Percentiles rank a stretch among this genome's conserved stretches.
Evolutionary conservation across 2,329 filamentous ascomycete genomes (phyloP).

Genomic region (Colletotrichum destructivum): DNA sequence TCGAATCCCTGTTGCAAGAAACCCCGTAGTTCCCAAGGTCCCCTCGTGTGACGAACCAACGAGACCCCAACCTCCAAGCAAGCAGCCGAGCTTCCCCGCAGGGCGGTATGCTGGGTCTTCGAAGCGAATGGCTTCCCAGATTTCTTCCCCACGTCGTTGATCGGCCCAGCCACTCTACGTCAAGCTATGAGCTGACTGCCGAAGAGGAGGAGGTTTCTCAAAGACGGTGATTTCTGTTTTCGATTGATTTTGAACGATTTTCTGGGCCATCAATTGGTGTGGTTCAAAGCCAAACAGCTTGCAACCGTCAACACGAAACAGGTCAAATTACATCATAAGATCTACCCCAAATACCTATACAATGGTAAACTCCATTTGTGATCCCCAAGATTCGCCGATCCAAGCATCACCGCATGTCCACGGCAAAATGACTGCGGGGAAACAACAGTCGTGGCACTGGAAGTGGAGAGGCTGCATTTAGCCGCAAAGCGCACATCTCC

Average conservation of each 20-base stretch:
- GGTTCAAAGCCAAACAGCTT: no score
- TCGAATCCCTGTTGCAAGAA: conserved; percentile 19
- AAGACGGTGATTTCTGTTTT: no score
- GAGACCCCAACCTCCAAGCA: conserved; percentile 16
- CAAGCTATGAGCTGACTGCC: conserved; percentile 4
- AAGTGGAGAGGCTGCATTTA: conserved; percentile 42
- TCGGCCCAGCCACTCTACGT: background rate
- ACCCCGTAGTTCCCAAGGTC: conserved; percentile 17
- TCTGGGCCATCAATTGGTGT: no score
- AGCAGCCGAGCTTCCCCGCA: conserved; percentile 33
- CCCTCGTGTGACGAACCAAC: background rate
- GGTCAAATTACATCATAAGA: background rate
- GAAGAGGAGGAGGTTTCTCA: background rate
- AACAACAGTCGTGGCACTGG: conserved; percentile 12
- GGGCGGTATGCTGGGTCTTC: conserved; percentile 9
- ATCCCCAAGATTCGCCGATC: conserved; percentile 5
- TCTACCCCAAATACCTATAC: conserved; percentile 27
- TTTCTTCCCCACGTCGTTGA: conserved; percentile 22
- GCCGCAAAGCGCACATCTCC: conserved; percentile 31
- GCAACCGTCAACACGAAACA: background rate
- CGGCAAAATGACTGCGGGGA: conserved; percentile 38
- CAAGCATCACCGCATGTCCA: background rate
- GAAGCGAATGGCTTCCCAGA: conserved; percentile 15
- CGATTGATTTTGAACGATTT: background rate
- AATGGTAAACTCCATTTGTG: conserved; percentile 7